Evolutionary conservation across 176 grass and related monocot genomes (phyloP), one percentile per base, ranked within the genome.

Genomic region (Raddia guianensis): DNA sequence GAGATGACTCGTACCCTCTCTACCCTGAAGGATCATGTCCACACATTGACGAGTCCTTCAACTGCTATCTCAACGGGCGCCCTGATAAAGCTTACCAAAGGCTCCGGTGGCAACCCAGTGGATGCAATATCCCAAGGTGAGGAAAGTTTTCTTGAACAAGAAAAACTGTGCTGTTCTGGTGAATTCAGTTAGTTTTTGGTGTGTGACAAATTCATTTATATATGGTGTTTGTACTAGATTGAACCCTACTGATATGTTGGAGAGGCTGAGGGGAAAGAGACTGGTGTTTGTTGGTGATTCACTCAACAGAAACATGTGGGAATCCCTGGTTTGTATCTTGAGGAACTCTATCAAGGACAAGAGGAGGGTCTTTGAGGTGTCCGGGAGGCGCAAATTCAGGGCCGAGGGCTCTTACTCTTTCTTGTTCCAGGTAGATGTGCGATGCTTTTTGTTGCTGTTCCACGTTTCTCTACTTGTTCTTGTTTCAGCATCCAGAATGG

Each of bases 261-360:
- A 95, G 62, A 82, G 74, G 60, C 77, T 98, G 81, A 88, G 86
- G 85, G 90, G 92, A 44, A 91, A 98, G 84, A 86, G 95, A 21
- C 55, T 98, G 66, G 96, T 90, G 50, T 98, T 98, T 62, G 88
- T 98, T 7, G 96, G 96, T 46, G 96, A 98, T 81, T 98, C 96
- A 0, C 88, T 98, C 76, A 98, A 98, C 80, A 86, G 96, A 49
- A 98, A 98, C 77, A 98, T 98, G 96, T 98, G 96, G 96, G 96
- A 98, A 57, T 98, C 96, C 19, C 72, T 98, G 43, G 34, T 93
- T 49, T 98, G 96, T 69, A 89, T 92, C 34, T 77, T 98, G 73
- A 86, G 90, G 80, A 86, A 84, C 59, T 89, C 88, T 50, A 43
- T 95, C 40, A 86, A 80, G 61, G 78, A 95, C 62, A 95, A 93